Evolutionary conservation across 768 basidiomycete species (phyloP), one percentile per base, ranked within the genome.

Genomic region (Pleurotus pulmonarius): DNA sequence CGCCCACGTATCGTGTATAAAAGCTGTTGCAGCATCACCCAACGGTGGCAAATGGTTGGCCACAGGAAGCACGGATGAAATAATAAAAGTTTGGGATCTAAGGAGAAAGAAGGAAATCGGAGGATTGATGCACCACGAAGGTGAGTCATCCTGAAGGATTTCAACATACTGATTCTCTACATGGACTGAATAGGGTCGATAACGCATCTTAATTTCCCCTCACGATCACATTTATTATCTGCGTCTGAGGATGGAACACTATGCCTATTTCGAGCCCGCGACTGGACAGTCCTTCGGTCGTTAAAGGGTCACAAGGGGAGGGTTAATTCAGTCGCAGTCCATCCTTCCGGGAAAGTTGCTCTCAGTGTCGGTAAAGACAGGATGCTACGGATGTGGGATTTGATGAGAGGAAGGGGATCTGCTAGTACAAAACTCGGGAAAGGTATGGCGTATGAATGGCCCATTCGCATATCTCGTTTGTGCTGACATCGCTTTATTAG

Each of bases 11-110:
- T 93, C 92, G 2, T 94, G 86, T 64, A 88, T 99, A 58, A 94
- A 95, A 66, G 83, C 92, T 9, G 88, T 95, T 26, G 88, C 94
- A 2, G 90, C 92, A 0, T 90, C 90, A 0, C 94, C 94, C 3
- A 72, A 82, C 3, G 94, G 94, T 29, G 94, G 94, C 1, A 98
- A 97, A 73, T 98, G 94, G 94, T 79, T 98, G 13, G 96, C 94
- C 6, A 94, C 90, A 0, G 97, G 94, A 5, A 93, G 92, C 60
- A 83, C 90, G n/a, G 97, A 99, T 67, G 97, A 98, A 69, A 90
- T 95, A 48, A 75, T 98, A 63, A 98, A 98, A 69, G 87, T 99
- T 7, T 99, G 97, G 97, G 94, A 98, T 74, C 70, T 99, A 58
- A 80, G 87, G 54, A 76, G 94, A 65, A 77, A 87, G 69, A 97